Percentiles rank a stretch among this genome's conserved stretches.
These are phyloP conservation scores for Chaetomium strumarium DNA, from an alignment of 2,329 filamentous ascomycete genomes.

Conservation along the genomic window DNA sequence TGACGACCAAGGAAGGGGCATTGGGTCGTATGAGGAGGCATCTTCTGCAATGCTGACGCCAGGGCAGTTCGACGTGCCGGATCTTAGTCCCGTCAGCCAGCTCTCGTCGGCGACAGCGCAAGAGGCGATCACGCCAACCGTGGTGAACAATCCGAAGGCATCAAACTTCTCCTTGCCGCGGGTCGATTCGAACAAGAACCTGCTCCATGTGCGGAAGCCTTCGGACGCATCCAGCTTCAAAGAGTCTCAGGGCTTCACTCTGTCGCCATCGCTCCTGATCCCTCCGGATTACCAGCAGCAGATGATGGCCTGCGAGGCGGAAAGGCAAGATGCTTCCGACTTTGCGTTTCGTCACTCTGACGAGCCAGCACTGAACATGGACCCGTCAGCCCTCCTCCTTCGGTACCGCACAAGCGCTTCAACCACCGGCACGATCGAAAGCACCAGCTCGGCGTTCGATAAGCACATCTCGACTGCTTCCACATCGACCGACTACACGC, in stretches of 20 bases:
- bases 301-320: slow-evolving; percentile 39
- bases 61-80: slow-evolving; percentile 38
- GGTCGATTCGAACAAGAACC: slow-evolving; percentile 30
- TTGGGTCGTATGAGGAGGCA: slow-evolving; percentile 17
- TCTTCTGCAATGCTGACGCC: slow-evolving; percentile 29
- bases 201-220: slow-evolving; percentile 34
- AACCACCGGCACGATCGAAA: slow-evolving; percentile 46
- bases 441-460: slow-evolving; percentile 42
- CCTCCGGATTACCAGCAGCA: slow-evolving; percentile 53
- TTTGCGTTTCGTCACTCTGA: slow-evolving; percentile 31
- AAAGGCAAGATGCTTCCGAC: slow-evolving; percentile 29
- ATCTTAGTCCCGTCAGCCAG: slow-evolving; percentile 46
- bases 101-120: slow-evolving; percentile 35
- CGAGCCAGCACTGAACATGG: slow-evolving; percentile 33
- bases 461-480: slow-evolving; percentile 51
- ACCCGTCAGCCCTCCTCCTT: slow-evolving; percentile 30
- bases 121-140: slow-evolving; percentile 43
- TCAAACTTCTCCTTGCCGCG: slow-evolving; percentile 50
- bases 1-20: slow-evolving; percentile 18
- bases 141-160: slow-evolving; percentile 30
- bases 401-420: slow-evolving; percentile 49
- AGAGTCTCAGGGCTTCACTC: slow-evolving; percentile 52
- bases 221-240: slow-evolving; percentile 51
- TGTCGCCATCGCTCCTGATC: slow-evolving; percentile 59
- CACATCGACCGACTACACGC: slow-evolving; percentile 48